Conservation (phyloP, 2,329 filamentous ascomycete species). For the Cladorrhinum sp. region DNA sequence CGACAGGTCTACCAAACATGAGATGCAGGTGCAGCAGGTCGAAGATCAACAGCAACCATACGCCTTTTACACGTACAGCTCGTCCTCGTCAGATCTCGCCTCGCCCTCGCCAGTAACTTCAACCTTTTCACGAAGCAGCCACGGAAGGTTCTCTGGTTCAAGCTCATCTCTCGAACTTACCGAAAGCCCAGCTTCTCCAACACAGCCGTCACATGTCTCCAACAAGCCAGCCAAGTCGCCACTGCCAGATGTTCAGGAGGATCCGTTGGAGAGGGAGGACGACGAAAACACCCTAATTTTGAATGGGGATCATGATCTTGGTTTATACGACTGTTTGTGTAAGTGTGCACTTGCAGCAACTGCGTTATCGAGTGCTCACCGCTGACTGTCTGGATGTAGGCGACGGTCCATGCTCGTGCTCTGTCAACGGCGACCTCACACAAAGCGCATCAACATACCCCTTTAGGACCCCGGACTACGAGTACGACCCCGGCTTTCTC, state of each 20-base stretch:
- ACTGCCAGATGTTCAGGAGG: conserved; percentile 81
- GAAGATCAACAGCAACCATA: conserved; percentile 33
- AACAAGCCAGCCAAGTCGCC: conserved; percentile 56
- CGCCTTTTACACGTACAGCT: conserved; percentile 49
- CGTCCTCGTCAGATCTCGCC: conserved; percentile 59
- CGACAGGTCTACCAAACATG: conserved; percentile 46
- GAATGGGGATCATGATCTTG: conserved; percentile 42
- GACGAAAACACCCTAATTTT: conserved; percentile 47
- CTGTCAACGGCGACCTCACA: conserved; percentile 49
- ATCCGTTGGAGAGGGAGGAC: conserved; percentile 68
- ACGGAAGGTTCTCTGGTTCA: conserved; percentile 64
- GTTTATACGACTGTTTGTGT: conserved; percentile 71
- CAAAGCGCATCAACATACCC: conserved; percentile 38
- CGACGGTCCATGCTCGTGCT: conserved; percentile 60
- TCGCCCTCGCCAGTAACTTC: conserved; percentile 71
- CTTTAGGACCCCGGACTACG: conserved; percentile 44
- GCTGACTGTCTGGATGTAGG: conserved; percentile 40
- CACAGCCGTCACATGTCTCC: conserved; percentile 35
- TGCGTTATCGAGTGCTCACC: conserved; percentile 11
- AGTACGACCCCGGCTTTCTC: conserved; percentile 66
- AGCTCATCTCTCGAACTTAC: conserved; percentile 70
- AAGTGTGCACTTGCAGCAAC: conserved; percentile 41
- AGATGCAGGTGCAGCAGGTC: conserved; percentile 32
- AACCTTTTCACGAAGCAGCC: conserved; percentile 60
- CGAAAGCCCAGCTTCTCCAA: conserved; percentile 57